Evolutionary conservation across 2,329 filamentous ascomycete species (phyloP), one percentile per base, ranked within the genome.

Genomic region (Fulvia fulva): DNA sequence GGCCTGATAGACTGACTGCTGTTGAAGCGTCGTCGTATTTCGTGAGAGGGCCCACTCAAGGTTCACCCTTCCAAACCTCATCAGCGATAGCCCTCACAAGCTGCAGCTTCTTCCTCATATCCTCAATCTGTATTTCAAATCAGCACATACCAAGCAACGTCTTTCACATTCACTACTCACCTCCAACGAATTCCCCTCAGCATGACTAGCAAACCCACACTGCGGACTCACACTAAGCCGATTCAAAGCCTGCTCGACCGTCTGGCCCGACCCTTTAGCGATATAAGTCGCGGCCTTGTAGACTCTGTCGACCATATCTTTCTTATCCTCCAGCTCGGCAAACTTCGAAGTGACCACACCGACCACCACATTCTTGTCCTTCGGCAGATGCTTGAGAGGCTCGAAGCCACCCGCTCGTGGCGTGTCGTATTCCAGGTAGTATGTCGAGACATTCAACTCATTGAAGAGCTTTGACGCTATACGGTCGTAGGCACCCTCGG

Each of bases 81-180:
- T 91, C 83, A 2, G 89, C 88, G 67, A 92, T 84, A 65, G 84
- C 78, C 63, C 88, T 82, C 19, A 91, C 87, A 53, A 92, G 75
- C 64, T 82, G 78, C 67, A 92, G 74, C 78, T 91, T 92, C 73
- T 82, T 84, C 75, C 83, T 83, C 85, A 91, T 87, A 61, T 89
- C 87, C 47, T 89, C 83, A 30, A 51, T 63, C 9, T 49, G 54
- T 51, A 65, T 28, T 14, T 84, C 81, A 21, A 16, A 19, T 8
- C 2, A 32, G 14, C 19, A 4, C n/a, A 7, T n/a, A 41, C 19
- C 16, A 19, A 3, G n/a, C 19, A 7, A 7, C 3, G 14, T n/a
- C n/a, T n/a, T n/a, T 19, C n/a, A 7, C n/a, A 41, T n/a, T 19
- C 3, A 19, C 8, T 2, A 19, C 37, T 5, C 8, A 41, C 37